A percentile compares a stretch with the other conserved stretches of the same genome.
Evolutionary conservation across 1,139 yeast species (phyloP).

Genomic region (Geotrichum armillariae): DNA sequence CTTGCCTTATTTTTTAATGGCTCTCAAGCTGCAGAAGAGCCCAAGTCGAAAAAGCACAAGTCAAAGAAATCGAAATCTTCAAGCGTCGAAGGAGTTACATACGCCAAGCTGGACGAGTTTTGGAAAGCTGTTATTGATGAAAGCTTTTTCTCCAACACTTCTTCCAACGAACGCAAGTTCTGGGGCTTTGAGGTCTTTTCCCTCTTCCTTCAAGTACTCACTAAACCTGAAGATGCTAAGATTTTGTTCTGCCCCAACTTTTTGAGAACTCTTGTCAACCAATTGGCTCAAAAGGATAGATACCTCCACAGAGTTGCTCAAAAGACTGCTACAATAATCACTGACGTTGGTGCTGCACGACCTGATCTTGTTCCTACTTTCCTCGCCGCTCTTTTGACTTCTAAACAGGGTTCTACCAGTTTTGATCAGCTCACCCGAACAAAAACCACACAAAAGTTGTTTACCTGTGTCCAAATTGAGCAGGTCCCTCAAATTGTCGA

Average conservation of each 20-base stretch:
- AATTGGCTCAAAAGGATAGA: slow-evolving; percentile 65
- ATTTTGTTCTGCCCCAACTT: slow-evolving; percentile 67
- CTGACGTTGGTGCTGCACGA: slow-evolving; percentile 41
- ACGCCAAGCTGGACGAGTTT: slow-evolving; percentile 56
- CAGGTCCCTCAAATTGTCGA: slow-evolving; percentile 38
- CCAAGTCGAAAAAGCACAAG: slow-evolving; percentile 34
- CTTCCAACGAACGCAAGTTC: slow-evolving; percentile 84
- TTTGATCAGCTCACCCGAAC: slow-evolving; percentile 81
- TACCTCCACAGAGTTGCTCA: slow-evolving; percentile 67
- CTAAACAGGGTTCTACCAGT: slow-evolving; percentile 58
- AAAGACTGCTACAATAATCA: slow-evolving; percentile 48
- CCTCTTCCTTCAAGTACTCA: slow-evolving; percentile 42
- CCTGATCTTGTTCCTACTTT: slow-evolving; percentile 51
- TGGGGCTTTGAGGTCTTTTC: slow-evolving; percentile 80
- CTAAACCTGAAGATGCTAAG: slow-evolving; percentile 37
- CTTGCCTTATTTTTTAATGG: slow-evolving; percentile 37
- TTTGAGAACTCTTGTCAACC: slow-evolving; percentile 74
- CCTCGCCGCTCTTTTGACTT: slow-evolving; percentile 50
- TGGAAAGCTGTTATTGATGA: slow-evolving; percentile 84
- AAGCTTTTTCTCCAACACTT: slow-evolving; percentile 67
- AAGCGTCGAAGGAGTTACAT: slow-evolving; percentile 20
- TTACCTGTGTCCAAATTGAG: slow-evolving; percentile 36
- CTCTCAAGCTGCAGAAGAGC: slow-evolving; percentile 36
- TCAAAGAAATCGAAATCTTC: slow-evolving; percentile 35
- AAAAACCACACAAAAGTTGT: slow-evolving; percentile 59